These are phyloP conservation scores for Malus orientalis DNA, from an alignment of 306 rosid genomes.

Conservation along the genomic window DNA sequence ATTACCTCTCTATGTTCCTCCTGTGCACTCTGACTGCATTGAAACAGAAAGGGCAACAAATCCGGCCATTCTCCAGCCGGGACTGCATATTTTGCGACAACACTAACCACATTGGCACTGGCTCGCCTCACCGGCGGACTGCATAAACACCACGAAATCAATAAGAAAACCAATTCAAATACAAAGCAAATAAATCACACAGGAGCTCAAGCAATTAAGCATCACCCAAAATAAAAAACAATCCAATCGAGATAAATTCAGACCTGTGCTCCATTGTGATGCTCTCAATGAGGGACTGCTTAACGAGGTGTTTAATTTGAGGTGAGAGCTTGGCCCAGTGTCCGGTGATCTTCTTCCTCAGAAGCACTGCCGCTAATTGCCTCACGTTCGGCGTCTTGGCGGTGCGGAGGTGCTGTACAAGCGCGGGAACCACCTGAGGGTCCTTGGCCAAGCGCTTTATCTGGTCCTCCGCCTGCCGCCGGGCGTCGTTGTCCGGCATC, in stretches of 20 bases:
- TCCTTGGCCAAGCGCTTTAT: conserved; percentile 89
- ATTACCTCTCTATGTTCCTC: conserved; percentile 96
- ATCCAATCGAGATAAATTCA: not conserved
- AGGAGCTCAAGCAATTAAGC: not conserved
- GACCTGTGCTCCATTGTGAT: conserved; percentile 93
- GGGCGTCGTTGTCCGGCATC: conserved; percentile 96
- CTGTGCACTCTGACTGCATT: conserved; percentile 86
- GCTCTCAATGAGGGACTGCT: conserved; percentile 75
- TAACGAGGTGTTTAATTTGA: conserved; percentile 58
- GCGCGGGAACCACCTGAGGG: conserved; percentile 87
- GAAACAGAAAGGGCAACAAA: conserved; percentile 86
- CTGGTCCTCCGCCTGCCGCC: conserved; percentile 98
- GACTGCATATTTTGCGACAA: conserved; percentile 86
- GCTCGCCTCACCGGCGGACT: conserved; percentile 95
- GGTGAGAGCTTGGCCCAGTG: conserved; percentile 96
- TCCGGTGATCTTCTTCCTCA: conserved; percentile 96
- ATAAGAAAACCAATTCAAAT: not conserved
- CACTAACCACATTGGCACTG: conserved; percentile 89
- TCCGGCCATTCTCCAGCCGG: conserved; percentile 97
- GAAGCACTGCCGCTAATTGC: conserved; percentile 86
- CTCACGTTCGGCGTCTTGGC: conserved; percentile 98
- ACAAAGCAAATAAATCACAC: not conserved
- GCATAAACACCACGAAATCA: conserved; percentile 16
- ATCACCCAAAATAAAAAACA: not conserved
- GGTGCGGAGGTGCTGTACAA: conserved; percentile 83